Evolutionary conservation across 1,284 basidiomycete genomes (phyloP).

Genomic region (Rhodotorula sp.): DNA sequence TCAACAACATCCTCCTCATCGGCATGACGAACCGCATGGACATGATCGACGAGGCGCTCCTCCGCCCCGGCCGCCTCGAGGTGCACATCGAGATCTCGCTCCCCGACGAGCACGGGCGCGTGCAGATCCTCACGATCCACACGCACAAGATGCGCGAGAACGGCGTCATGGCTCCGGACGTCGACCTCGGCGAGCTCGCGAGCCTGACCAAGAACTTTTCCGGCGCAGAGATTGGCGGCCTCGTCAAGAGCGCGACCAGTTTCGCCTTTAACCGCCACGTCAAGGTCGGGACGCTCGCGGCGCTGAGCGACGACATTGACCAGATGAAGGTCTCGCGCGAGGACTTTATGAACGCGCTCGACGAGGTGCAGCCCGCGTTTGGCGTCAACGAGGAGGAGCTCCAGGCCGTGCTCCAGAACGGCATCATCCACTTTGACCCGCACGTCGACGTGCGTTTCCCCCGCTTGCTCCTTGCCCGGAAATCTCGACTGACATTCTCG

Average conservation of each 20-base stretch:
- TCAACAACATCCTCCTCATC: conserved; percentile 99
- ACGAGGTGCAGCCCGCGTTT: conserved; percentile 95
- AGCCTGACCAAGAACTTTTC: conserved; percentile 92
- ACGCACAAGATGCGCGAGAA: conserved; percentile 92
- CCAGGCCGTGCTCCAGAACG: conserved; percentile 89
- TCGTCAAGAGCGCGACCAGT: conserved; percentile 96
- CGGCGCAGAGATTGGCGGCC: conserved; percentile 92
- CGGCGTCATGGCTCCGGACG: conserved; percentile 84
- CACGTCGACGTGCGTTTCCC: conserved; percentile 67
- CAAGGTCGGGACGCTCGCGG: conserved; percentile 95
- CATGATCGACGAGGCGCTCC: conserved; percentile 98
- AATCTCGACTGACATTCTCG: conserved; percentile 60
- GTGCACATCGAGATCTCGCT: conserved; percentile 99
- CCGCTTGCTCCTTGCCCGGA: conserved; percentile 56
- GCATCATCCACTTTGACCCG: conserved; percentile 86
- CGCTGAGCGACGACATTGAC: conserved; percentile 92
- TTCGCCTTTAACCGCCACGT: conserved; percentile 98
- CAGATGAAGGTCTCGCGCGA: conserved; percentile 81
- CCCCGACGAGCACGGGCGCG: conserved; percentile 88
- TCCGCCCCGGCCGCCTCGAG: conserved; percentile 96
- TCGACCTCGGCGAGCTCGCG: conserved; percentile 82
- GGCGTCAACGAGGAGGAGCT: conserved; percentile 98
- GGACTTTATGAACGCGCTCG: conserved; percentile 89
- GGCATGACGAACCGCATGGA: conserved; percentile 99
- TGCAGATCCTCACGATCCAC: conserved; percentile 94